phyloP scores from a whole-genome alignment of 148 eudicot genomes.

The Tetragonia tetragonoides region DNA sequence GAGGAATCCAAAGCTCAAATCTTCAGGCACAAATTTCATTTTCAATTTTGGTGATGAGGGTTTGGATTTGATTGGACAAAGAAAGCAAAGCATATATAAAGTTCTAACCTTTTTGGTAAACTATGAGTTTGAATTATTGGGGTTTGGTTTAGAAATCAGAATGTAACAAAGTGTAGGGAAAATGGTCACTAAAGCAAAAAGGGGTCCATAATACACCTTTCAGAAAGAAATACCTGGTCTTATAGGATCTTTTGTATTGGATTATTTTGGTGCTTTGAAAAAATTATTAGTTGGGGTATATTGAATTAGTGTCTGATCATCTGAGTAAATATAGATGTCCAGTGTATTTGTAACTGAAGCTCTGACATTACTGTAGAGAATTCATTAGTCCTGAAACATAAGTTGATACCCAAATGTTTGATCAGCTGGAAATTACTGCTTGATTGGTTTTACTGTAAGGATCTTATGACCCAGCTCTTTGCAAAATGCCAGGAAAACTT shows the following conservation, averaged over 20 bases:
- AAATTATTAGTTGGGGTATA: not conserved
- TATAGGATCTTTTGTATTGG: not conserved
- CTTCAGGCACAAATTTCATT: not conserved
- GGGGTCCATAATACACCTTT: conserved; percentile 9
- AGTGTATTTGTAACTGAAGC: no score
- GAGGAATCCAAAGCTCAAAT: not conserved
- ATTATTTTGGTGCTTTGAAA: not conserved
- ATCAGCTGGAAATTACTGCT: not conserved
- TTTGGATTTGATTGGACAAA: not conserved
- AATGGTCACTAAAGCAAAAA: not conserved
- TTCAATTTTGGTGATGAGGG: not conserved
- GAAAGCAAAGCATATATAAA: not conserved
- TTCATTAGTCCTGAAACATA: not conserved
- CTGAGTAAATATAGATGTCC: no score
- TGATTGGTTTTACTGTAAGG: not conserved
- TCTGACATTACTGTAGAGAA: no score
- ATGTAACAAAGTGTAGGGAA: not conserved
- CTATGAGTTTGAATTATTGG: not conserved
- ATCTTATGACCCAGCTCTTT: not conserved
- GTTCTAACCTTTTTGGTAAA: conserved; percentile 6
- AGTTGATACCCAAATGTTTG: not conserved
- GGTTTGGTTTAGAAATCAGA: conserved; percentile 1
- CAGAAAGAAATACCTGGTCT: not conserved
- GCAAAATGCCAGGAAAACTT: conserved; percentile 2
- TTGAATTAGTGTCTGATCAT: conserved; percentile 2